Base-by-base conservation (phyloP, 352 stramenopile genomes). In the Pythium rishiriense region DNA sequence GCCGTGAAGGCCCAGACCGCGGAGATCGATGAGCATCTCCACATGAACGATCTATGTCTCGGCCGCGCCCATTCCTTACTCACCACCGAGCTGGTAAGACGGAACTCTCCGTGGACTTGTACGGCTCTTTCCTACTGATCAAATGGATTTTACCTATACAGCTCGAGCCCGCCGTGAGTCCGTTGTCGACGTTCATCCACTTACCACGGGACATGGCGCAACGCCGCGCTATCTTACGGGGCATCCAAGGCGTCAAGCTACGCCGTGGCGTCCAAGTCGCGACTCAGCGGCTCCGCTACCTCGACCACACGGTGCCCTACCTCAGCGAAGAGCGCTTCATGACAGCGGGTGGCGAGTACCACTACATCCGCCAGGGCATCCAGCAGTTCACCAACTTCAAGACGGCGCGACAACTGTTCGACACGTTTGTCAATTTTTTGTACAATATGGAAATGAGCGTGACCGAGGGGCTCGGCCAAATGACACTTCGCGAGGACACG, bases 371-470 rank as follows among this genome's bases (percentile, higher is more conserved):
- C 19, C 35, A 24, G 4, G 48, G 37, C 11, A 24, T 78, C 66
- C 39, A 66, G 17, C 74, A 71, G 26, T 85, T 88, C 47, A 64
- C 64, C 5, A 63, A 66, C 11, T 69, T 76, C 4, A 39, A 72
- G 25, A 82, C 69, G 0, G 67, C 84, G n/a, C 68, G 65, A 4
- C 66, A 84, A 39, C 74, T 87, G 11, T 85, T 71, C 33, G 74
- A 87, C 14, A 60, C 66, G 6, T 67, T 84, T 15, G 57, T 76
- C 9, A 66, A 64, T 9, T 83, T 78, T 59, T 62, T 76, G 24
- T 50, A 74, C 17, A 81, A 78, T 26, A 76, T 87, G 69, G 75
- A 88, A 57, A 87, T 85, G 60, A 81, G 43, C 6, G 75, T 87
- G 28, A 82, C 75, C 1, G 76, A 84, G 59, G 58, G 62, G n/a